Evolutionary conservation across 2,329 filamentous ascomycete genomes (phyloP).

Genomic region (Diaporthe eres): DNA sequence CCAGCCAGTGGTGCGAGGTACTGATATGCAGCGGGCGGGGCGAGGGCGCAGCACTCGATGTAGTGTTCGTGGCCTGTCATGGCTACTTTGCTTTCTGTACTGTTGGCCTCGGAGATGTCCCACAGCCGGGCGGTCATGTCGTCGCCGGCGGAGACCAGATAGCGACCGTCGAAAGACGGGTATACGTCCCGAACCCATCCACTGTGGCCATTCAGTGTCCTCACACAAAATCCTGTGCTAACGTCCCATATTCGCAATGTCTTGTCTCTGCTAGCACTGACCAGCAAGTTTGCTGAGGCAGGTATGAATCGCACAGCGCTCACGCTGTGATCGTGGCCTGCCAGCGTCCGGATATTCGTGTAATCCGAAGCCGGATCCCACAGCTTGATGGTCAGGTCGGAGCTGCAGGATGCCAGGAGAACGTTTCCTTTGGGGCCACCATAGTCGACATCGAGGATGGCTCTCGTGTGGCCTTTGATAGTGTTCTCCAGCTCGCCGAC

Average conservation of each 20-base stretch:
- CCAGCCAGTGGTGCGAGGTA: constrained; percentile 84
- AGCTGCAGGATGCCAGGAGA: constrained; percentile 85
- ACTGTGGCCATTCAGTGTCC: constrained; percentile 85
- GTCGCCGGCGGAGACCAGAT: constrained; percentile 84
- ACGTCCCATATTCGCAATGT: constrained; percentile 93
- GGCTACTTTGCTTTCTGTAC: constrained; percentile 80
- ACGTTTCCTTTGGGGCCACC: constrained; percentile 86
- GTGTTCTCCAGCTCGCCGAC: constrained; percentile 91
- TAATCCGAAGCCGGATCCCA: constrained; percentile 95
- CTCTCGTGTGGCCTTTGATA: constrained; percentile 91
- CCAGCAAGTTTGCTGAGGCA: constrained; percentile 87
- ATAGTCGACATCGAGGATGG: constrained; percentile 90
- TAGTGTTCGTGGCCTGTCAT: constrained; percentile 89
- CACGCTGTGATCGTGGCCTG: constrained; percentile 93
- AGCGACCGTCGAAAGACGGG: constrained; percentile 86
- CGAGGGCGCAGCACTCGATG: constrained; percentile 88
- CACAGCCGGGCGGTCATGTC: constrained; percentile 87
- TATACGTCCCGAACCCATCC: constrained; percentile 92
- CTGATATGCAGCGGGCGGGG: constrained; percentile 83
- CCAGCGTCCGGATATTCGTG: constrained; percentile 92
- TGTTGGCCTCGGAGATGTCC: constrained; percentile 80
- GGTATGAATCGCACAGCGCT: constrained; percentile 91
- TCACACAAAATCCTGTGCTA: constrained; percentile 91
- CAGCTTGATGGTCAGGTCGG: constrained; percentile 92
- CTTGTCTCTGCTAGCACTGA: constrained; percentile 88